These are phyloP conservation scores for Haematococcus lacustris DNA, from an alignment of 139 green algal genomes.

Conservation along the genomic window DNA sequence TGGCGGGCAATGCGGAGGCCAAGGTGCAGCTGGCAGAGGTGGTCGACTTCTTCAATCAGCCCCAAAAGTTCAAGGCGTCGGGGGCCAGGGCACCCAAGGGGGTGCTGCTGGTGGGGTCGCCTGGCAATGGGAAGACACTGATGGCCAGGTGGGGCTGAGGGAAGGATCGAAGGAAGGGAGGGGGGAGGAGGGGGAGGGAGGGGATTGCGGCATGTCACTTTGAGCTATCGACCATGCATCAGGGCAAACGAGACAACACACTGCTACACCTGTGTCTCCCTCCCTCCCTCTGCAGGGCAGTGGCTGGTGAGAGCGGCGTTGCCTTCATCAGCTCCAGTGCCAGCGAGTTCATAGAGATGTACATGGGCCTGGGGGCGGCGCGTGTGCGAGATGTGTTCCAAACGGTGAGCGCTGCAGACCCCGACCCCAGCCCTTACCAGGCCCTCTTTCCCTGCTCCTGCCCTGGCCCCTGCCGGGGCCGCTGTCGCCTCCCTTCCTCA, in stretches of 20 bases:
- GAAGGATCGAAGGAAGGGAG: too few relatives aligned
- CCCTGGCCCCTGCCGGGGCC: too few relatives aligned
- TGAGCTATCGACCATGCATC: too few relatives aligned
- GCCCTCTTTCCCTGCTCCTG: too few relatives aligned
- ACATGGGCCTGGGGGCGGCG: constrained; percentile 92
- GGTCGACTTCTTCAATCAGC: constrained; percentile 82
- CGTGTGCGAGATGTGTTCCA: constrained; percentile 91
- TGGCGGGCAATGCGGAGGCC: constrained; percentile 74
- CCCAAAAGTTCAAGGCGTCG: constrained; percentile 37
- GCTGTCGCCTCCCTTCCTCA: too few relatives aligned
- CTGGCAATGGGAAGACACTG: constrained; percentile 84
- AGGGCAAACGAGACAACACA: too few relatives aligned
- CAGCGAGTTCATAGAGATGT: constrained; percentile 98
- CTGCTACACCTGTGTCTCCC: too few relatives aligned
- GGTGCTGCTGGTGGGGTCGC: constrained; percentile 84
- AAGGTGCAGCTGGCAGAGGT: constrained; percentile 86
- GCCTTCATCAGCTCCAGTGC: constrained; percentile 78
- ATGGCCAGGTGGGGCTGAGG: constrained; percentile 62
- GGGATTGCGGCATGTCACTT: too few relatives aligned
- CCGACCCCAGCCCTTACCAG: too few relatives aligned
- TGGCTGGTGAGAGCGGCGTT: constrained; percentile 78
- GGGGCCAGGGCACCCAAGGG: constrained; percentile 80
- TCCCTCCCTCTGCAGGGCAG: constrained; percentile 46
- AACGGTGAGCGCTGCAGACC: constrained; percentile 47
- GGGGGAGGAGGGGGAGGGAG: too few relatives aligned